Conservation (phyloP, 2,329 filamentous ascomycete genomes). For the Xylaria sp. region DNA sequence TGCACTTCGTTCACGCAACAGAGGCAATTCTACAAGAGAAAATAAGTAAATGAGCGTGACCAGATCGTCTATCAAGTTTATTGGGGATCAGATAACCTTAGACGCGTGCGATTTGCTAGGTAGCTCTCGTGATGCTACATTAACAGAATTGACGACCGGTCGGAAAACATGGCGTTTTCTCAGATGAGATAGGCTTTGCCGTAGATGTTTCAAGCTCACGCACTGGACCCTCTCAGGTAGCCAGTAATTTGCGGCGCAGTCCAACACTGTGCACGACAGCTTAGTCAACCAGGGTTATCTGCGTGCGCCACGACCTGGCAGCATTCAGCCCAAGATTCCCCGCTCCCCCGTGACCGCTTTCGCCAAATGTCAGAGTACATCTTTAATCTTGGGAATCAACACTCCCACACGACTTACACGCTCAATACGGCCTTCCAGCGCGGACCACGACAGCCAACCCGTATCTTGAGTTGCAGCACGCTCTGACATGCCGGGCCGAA, state of each 20-base stretch:
- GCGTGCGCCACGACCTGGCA: background rate
- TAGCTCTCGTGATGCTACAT: too few relatives aligned
- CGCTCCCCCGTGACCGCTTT: background rate
- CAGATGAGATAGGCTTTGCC: too few relatives aligned
- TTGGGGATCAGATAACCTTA: too few relatives aligned
- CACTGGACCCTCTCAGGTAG: too few relatives aligned
- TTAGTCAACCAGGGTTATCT: background rate
- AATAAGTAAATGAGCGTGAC: background rate
- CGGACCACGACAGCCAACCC: background rate
- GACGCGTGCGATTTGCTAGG: too few relatives aligned
- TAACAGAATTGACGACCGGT: too few relatives aligned
- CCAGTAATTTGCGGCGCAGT: background rate
- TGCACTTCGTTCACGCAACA: background rate
- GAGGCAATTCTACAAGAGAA: background rate
- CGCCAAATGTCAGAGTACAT: background rate
- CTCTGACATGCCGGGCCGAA: background rate
- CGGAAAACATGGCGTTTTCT: too few relatives aligned
- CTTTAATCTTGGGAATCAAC: background rate
- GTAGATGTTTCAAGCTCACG: too few relatives aligned
- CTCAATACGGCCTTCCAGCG: background rate
- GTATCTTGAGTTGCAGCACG: background rate
- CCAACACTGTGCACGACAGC: conserved; percentile 16
- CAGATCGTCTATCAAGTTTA: background rate
- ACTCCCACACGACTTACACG: background rate
- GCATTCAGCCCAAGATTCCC: conserved; percentile 1